Evolutionary conservation across 1,284 basidiomycete species (phyloP).

Genomic region (Dichomitus squalens): DNA sequence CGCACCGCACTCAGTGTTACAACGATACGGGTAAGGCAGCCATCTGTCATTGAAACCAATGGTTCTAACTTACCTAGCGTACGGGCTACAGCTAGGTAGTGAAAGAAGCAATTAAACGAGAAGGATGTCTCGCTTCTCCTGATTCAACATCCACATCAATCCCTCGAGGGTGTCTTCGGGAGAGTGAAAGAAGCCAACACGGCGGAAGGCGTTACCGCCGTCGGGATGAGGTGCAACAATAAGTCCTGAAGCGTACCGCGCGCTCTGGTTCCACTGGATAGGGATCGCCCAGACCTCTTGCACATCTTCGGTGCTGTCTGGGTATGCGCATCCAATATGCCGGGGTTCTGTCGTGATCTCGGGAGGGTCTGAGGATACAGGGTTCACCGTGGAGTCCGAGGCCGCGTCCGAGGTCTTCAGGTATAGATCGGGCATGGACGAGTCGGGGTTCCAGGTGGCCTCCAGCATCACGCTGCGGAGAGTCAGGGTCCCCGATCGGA

Average conservation of each 20-base stretch:
- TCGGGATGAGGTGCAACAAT: conserved; percentile 4
- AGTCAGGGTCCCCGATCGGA: conserved; percentile 5
- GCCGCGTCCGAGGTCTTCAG: not conserved
- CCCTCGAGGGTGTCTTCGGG: conserved; percentile 4
- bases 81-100: not conserved
- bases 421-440: conserved; percentile 12
- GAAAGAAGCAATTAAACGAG: not conserved
- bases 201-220: not conserved
- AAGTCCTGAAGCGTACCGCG: conserved; percentile 11
- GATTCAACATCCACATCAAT: conserved; percentile 6
- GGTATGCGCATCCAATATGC: conserved; percentile 16
- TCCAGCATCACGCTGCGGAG: conserved; percentile 5
- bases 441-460: conserved; percentile 13
- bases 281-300: conserved; percentile 15
- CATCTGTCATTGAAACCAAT: not conserved
- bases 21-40: too few species aligned
- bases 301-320: conserved; percentile 8
- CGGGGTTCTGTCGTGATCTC: not conserved
- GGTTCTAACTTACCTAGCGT: not conserved
- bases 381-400: not conserved
- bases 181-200: conserved; percentile 3
- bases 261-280: conserved; percentile 7
- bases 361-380: not conserved
- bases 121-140: conserved; percentile 8
- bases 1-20: too few species aligned